Evolutionary conservation across 371 early-diverging fungal genomes (phyloP), one percentile per base, ranked within the genome.

Genomic region (Mucor circinelloides): DNA sequence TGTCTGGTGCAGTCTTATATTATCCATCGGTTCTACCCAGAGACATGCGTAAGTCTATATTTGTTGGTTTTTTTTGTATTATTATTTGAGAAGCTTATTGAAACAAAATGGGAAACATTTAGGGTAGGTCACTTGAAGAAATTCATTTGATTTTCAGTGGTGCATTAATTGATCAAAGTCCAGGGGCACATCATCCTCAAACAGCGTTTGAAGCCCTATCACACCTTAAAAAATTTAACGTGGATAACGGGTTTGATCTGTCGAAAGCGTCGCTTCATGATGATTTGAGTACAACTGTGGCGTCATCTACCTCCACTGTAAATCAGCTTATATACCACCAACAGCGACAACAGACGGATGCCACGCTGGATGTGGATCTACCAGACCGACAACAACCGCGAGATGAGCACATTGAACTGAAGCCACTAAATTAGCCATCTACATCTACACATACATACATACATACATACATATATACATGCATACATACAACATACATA

Each of bases 1-100:
- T 86, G 89, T 78, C 67, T 85, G 7, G 76, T 79, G 7, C 82
- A 87, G 71, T 72, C 88, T 17, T 63, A 80, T 7, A 68, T 82
- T 28, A 81, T 94, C 23, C 91, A 85, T 69, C 63, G 82, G 60
- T 90, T 85, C 62, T 91, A 88, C 67, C 96, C 96, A 10, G 95
- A 95, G 78, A 95, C 95, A 71, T 21, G 23, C 19, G 48, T 48
- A 48, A 48, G 48, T 48, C 34, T 34, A 4, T 34, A 1, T 34
- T 1, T 34, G 34, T 34, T 34, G 50, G 2, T 19, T 19, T 17
- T 9, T 23, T 85, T 63, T 48, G 78, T 74, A 76, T 71, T 42
- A 34, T 9, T 34, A 40, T 9, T 0, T 6, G 21, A 19, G 21
- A 21, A 46, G 8, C 21, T 46, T 31, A 32, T 58, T 31, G 32